These are phyloP conservation scores for Phoma sp. DNA, from an alignment of 2,329 filamentous ascomycete genomes.

Conservation along the genomic window DNA sequence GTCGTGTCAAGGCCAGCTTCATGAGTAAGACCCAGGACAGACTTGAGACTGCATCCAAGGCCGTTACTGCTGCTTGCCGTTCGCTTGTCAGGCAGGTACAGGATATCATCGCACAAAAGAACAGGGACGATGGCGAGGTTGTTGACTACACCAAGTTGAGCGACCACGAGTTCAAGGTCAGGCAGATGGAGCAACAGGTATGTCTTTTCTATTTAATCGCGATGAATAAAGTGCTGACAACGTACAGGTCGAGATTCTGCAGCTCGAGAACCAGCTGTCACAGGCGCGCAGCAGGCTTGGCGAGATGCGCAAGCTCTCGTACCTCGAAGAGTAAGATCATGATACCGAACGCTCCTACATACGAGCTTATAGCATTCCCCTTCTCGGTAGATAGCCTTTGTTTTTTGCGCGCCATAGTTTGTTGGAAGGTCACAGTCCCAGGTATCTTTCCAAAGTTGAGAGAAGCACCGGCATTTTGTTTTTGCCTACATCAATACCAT, in stretches of 20 bases:
- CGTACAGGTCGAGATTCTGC: slow-evolving; percentile 88
- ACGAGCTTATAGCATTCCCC: not conserved
- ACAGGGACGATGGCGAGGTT: slow-evolving; percentile 76
- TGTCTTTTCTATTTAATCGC: slow-evolving; percentile 42
- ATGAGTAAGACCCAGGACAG: slow-evolving; percentile 97
- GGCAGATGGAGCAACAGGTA: slow-evolving; percentile 99
- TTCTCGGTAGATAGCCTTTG: slow-evolving; percentile 13
- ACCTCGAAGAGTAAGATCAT: slow-evolving; percentile 59
- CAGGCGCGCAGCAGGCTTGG: slow-evolving; percentile 83
- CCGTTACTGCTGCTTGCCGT: slow-evolving; percentile 88
- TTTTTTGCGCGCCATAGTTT: not conserved
- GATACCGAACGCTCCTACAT: not conserved
- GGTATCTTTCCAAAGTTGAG: not conserved
- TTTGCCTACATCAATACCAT: slow-evolving; percentile 8
- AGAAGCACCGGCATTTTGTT: not conserved
- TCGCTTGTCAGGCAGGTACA: slow-evolving; percentile 92
- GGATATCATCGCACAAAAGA: slow-evolving; percentile 87
- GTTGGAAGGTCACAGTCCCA: not conserved
- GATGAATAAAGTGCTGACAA: slow-evolving; percentile 20
- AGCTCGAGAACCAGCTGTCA: slow-evolving; percentile 86
- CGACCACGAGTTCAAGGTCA: slow-evolving; percentile 96
- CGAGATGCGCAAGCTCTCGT: slow-evolving; percentile 98
- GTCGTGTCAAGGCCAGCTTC: slow-evolving; percentile 95
- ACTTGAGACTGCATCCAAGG: slow-evolving; percentile 89
- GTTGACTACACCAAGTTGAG: slow-evolving; percentile 90